A percentile compares a stretch with the other conserved stretches of the same genome.
Evolutionary conservation across 179 eudicot species (phyloP).

Genomic region (Sideroxylon spinosum): DNA sequence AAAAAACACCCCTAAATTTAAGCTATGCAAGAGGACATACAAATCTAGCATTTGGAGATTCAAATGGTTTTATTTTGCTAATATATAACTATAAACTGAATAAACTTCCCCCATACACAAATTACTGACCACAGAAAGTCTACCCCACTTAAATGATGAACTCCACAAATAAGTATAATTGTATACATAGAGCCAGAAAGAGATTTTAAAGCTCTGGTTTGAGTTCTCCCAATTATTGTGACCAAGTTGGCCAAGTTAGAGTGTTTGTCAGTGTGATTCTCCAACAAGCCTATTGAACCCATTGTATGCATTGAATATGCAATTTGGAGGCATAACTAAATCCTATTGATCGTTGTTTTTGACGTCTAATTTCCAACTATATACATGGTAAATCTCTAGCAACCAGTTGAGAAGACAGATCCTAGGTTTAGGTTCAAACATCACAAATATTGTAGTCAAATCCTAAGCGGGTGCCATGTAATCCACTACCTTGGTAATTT

Average conservation of each 20-base stretch:
- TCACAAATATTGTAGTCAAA: not conserved
- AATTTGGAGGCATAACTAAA: not conserved
- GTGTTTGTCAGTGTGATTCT: not conserved
- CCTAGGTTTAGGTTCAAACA: not conserved
- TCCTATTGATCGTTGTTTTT: not conserved
- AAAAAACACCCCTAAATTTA: not conserved
- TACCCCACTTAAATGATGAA: not conserved
- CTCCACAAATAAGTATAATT: not conserved
- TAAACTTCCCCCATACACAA: not conserved
- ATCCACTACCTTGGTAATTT: not conserved
- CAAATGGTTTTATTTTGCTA: not conserved
- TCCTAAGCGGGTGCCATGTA: not conserved
- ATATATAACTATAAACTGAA: not conserved
- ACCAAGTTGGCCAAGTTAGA: not conserved
- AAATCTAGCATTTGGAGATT: not conserved
- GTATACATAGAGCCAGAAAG: not conserved
- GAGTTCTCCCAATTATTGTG: not conserved
- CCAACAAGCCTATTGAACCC: not conserved
- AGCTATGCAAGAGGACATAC: not conserved
- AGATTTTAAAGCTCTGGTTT: not conserved
- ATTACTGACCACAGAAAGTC: not conserved
- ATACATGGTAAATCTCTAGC: not conserved
- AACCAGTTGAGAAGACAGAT: not conserved
- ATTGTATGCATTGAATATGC: not conserved
- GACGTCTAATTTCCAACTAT: not conserved